Evolutionary conservation across 2,329 filamentous ascomycete species (phyloP).

Genomic region (Trichoderma arundinaceum): DNA sequence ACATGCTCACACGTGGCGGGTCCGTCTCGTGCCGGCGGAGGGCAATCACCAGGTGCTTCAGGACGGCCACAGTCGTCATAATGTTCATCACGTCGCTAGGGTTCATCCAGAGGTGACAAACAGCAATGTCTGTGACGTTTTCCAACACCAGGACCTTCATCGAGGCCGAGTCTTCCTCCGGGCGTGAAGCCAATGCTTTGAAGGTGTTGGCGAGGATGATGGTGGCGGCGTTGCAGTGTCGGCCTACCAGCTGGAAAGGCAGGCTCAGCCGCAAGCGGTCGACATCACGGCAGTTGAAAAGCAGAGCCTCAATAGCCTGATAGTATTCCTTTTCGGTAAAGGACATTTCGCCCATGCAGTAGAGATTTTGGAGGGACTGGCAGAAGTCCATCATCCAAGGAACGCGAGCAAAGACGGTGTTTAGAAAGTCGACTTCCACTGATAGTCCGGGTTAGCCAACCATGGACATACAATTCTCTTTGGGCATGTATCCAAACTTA

Average conservation of each 20-base stretch:
- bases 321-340: constrained; percentile 58
- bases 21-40: constrained; percentile 53
- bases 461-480: background rate
- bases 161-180: constrained; percentile 50
- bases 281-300: constrained; percentile 53
- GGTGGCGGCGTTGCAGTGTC: constrained; percentile 53
- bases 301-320: constrained; percentile 48
- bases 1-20: constrained; percentile 44
- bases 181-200: constrained; percentile 53
- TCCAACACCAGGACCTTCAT: constrained; percentile 57
- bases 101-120: constrained; percentile 57
- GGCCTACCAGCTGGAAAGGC: constrained; percentile 57
- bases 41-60: constrained; percentile 55
- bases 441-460: constrained; percentile 30
- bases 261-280: constrained; percentile 56
- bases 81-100: constrained; percentile 58
- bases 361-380: constrained; percentile 50
- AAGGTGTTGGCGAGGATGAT: constrained; percentile 60
- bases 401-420: constrained; percentile 52
- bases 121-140: constrained; percentile 55
- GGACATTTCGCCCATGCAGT: constrained; percentile 55
- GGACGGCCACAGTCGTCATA: constrained; percentile 47
- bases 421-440: constrained; percentile 58
- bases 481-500: constrained; percentile 39
- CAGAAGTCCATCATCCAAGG: constrained; percentile 55